Base-by-base conservation (phyloP, 257 asterid genomes). In the Anisodus tanguticus region DNA sequence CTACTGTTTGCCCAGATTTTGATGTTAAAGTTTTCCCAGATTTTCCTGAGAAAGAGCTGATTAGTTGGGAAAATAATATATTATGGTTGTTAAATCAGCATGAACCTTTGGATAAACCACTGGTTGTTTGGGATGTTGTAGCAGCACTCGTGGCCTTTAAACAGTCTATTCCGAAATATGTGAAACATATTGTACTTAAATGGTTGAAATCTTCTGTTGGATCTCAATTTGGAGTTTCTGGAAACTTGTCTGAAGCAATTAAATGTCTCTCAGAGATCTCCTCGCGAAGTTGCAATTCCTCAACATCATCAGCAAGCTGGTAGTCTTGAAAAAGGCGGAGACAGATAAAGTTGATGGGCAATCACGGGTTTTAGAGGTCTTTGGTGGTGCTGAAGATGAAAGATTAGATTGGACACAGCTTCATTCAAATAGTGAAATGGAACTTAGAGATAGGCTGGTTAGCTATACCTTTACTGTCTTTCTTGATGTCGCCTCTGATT, bases 261-360 rank as follows among this genome's bases (percentile, higher is more conserved):
- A 74, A 87, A 64, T 79, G 85, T 84, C 88, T 93, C 55, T 84
- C 93, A 62, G 87, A 83, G 84, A 85, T 93, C 54, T 86, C 94
- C n/a, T 87, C 97, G 66, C 97, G 96, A 93, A 88, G 90, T 86
- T 97, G 87, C 98, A 95, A 85, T 91, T 92, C 80, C 87, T 97
- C 76, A 94, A 92, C 87, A 86, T 93, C 84, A 86, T 95, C 85
- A 86, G 86, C 83, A 90, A 97, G 90, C 93, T 83, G 62, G 94
- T 93, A 71, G 85, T 90, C 82, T 91, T 92, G 62, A 89, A 86
- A 87, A 91, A 88, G 71, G 74, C 79, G 54, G 86, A 86, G 79
- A 70, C 67, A 64, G 90, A 87, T 68, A 70, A 82, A 64, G 22
- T 81, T 78, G 85, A 57, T 51, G 43, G 83, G 82, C 68, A 88